These are phyloP conservation scores for Apophysomyces elegans DNA, from an alignment of 371 early-diverging fungal genomes.

Conservation along the genomic window DNA sequence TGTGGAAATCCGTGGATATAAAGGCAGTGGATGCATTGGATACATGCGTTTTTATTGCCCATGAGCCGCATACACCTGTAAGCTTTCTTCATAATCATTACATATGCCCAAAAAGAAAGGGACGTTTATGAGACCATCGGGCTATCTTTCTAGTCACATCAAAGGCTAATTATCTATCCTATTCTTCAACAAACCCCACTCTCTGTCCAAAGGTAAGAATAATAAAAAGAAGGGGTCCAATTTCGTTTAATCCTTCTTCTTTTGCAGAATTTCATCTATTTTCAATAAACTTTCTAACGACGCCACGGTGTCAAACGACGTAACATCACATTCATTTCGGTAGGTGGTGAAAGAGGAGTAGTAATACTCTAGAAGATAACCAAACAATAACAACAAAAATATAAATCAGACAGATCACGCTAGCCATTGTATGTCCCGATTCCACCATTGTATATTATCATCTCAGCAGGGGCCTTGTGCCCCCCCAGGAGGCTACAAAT, in stretches of 20 bases:
- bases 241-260: not conserved
- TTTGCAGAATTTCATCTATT: slow-evolving; percentile 17
- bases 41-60: slow-evolving; percentile 24
- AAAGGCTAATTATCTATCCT: slow-evolving; percentile 25
- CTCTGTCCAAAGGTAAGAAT: slow-evolving; percentile 20
- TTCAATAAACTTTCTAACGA: slow-evolving; percentile 20
- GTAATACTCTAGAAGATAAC: not conserved
- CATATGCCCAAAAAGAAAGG: too few species aligned
- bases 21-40: slow-evolving; percentile 15
- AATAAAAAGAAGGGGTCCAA: not conserved
- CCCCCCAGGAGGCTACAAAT: slow-evolving; percentile 20
- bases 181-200: slow-evolving; percentile 15
- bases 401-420: slow-evolving; percentile 29
- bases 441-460: slow-evolving; percentile 54
- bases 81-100: not conserved
- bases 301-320: not conserved
- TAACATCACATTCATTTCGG: slow-evolving; percentile 4
- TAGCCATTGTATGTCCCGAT: slow-evolving; percentile 50
- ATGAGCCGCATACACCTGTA: slow-evolving; percentile 25
- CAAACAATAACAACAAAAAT: not conserved
- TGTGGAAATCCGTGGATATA: slow-evolving; percentile 31
- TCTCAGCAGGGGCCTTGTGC: slow-evolving; percentile 33
- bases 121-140: not conserved
- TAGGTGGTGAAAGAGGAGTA: not conserved
- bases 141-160: not conserved